Conservation (phyloP, 345 rosid species). For the Dovyalis caffra region DNA sequence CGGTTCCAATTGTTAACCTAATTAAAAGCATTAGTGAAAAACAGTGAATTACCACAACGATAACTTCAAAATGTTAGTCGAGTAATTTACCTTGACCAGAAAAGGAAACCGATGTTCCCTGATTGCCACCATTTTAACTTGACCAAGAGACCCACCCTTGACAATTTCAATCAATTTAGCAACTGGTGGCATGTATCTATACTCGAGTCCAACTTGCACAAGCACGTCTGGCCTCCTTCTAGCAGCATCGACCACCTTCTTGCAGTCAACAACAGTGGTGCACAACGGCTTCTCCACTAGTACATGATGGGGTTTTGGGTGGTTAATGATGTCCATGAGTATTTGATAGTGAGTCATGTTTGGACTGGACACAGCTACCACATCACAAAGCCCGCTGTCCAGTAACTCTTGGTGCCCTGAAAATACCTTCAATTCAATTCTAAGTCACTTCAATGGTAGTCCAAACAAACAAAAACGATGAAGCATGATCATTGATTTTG, state of each 20-base stretch:
- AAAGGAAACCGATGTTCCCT: slow-evolving; percentile 92
- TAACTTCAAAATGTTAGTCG: slow-evolving; percentile 15
- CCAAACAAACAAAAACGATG: not conserved
- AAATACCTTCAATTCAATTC: slow-evolving; percentile 57
- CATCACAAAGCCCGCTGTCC: slow-evolving; percentile 79
- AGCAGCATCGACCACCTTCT: slow-evolving; percentile 74
- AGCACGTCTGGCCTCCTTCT: slow-evolving; percentile 73
- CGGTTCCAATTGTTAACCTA: slow-evolving; percentile 95
- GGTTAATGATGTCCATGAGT: slow-evolving; percentile 71
- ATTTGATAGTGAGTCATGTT: slow-evolving; percentile 92
- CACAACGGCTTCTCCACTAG: slow-evolving; percentile 96
- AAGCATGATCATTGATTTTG: not conserved
- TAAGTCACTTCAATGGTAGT: too few relatives aligned
- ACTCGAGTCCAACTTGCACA: slow-evolving; percentile 92
- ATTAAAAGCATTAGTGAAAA: slow-evolving; percentile 17
- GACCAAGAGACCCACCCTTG: slow-evolving; percentile 62
- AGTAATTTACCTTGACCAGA: slow-evolving; percentile 68
- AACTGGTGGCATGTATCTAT: slow-evolving; percentile 91
- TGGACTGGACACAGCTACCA: slow-evolving; percentile 76
- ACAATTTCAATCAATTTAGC: slow-evolving; percentile 84
- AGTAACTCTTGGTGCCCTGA: slow-evolving; percentile 73
- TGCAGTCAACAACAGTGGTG: slow-evolving; percentile 82
- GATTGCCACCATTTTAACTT: slow-evolving; percentile 86
- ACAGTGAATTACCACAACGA: slow-evolving; percentile 3
- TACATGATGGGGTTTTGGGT: slow-evolving; percentile 80